These are phyloP conservation scores for Oldenlandia corymbosa DNA, from an alignment of 257 asterid species.

Conservation along the genomic window DNA sequence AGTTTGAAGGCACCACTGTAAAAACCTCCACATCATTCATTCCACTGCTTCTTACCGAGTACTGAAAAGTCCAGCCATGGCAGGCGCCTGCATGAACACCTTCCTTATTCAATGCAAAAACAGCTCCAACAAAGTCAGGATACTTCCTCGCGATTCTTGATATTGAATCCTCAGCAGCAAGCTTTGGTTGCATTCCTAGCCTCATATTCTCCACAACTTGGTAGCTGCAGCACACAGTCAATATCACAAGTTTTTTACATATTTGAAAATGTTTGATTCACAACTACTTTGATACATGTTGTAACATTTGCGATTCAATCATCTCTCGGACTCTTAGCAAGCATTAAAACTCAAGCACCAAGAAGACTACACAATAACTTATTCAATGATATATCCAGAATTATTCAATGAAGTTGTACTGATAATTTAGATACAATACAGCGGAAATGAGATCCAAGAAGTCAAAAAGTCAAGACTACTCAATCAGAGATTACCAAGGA, in stretches of 20 bases:
- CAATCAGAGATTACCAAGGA: conserved; percentile 56
- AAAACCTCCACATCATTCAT: conserved; percentile 63
- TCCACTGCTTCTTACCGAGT: conserved; percentile 64
- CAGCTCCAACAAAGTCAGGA: conserved; percentile 80
- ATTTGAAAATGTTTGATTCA: not conserved
- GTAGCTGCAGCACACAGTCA: conserved; percentile 43
- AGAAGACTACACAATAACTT: no score
- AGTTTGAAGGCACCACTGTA: conserved; percentile 35
- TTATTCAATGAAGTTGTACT: not conserved
- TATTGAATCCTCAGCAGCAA: conserved; percentile 82
- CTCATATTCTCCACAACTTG: conserved; percentile 99
- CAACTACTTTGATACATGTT: not conserved
- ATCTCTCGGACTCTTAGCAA: no score
- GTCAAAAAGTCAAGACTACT: not conserved
- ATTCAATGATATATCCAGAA: no score
- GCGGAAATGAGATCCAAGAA: not conserved
- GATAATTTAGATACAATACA: not conserved
- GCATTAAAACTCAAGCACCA: no score
- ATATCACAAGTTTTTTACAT: not conserved
- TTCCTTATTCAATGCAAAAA: conserved; percentile 59
- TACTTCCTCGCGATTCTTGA: conserved; percentile 64
- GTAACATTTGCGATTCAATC: no score
- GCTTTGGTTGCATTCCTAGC: conserved; percentile 86
- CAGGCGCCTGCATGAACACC: conserved; percentile 91
- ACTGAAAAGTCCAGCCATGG: conserved; percentile 95